Base-by-base conservation (phyloP, 1,284 basidiomycete genomes). In the Heterobasidion parviporum region DNA sequence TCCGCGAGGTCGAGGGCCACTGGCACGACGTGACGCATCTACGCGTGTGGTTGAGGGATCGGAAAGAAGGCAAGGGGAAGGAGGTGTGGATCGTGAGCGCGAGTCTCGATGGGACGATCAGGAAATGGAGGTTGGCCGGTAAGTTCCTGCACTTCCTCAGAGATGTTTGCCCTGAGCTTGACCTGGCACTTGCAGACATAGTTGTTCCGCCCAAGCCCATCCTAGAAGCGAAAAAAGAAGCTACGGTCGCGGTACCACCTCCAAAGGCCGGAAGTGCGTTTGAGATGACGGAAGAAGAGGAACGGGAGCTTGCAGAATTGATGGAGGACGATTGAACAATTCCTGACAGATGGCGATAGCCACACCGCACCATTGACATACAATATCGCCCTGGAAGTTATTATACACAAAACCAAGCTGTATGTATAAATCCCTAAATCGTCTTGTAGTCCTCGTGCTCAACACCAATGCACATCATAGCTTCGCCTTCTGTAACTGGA, bases 11-110 rank as follows among this genome's bases (percentile, higher is more conserved):
- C 7, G 87, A 94, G 61, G 93, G 81, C 6, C 94, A 97, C 68
- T 92, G 87, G 81, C 90, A 92, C 60, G 90, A 94, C 62, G 84
- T 96, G 9, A 87, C 81, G 6, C 82, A 80, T 2, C 69, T 97
- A 45, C 76, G 78, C 35, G 70, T 87, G 6, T 96, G 92, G 91
- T 68, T 81, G 59, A 77, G 82, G 32, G 69, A 33, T 8, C 49
- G 15, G 34, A 36, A 72, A 18, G 75, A 77, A 59, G 74, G 75
- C 6, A 70, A 68, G 52, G 77, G 70, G 16, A 62, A 62, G 56
- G 84, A 89, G 64, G 80, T 85, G 7, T 93, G 89, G 88, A 76
- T 94, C 46, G 71, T 97, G 44, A 93, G 86, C 55, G 80, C 85
- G 0, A 85, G 91, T 66, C 70, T 98, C 54, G 94, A 98, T 67